Evolutionary conservation across 1,139 yeast genomes (phyloP), one percentile per base, ranked within the genome.

Genomic region (Keqinozyma sinolaborantium): DNA sequence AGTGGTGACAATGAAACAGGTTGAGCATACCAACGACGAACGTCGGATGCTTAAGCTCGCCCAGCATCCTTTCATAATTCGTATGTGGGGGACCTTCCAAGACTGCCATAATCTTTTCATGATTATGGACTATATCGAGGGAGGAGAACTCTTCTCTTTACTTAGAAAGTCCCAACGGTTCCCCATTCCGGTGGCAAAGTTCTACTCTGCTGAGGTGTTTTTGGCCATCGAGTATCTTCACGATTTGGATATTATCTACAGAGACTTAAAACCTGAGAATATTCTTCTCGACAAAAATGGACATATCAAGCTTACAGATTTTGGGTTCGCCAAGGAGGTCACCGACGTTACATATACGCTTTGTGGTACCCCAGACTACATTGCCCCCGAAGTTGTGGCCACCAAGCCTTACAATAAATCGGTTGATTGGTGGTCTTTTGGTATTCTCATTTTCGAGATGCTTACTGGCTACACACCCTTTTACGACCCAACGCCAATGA

Each of bases 1-100:
- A 51, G 81, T 76, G 35, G 77, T 76, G 20, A 73, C 70, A 46
- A 76, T 77, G 69, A 76, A 75, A 45, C 82, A 76, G 51, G 78
- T 76, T 25, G 82, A 76, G 50, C 82, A 76, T 56, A 76, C 82
- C 20, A 76, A 76, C 46, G 82, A 76, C 49, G 82, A 76, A 51
- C 58, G 82, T 32, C 58, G 78, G 44, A 75, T 76, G 64, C 53
- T 76, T 38, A 71, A 75, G 38, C 56, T 74, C 38, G 75, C 75
- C 11, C 76, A 73, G 39, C 81, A 76, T 46, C 81, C 82, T 6
- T 76, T 75, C 40, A 64, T 76, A 38, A 75, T 74, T 33, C 56
- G 81, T 44, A 74, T 76, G 80, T 76, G 82, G 82, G 82, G 82
- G 7, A 76, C 82, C 2, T 76, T 70, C 47, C 81, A 76, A 51